Evolutionary conservation across 2,329 filamentous ascomycete genomes (phyloP), one percentile per base, ranked within the genome.

Genomic region (Blastomyces emzantsi): DNA sequence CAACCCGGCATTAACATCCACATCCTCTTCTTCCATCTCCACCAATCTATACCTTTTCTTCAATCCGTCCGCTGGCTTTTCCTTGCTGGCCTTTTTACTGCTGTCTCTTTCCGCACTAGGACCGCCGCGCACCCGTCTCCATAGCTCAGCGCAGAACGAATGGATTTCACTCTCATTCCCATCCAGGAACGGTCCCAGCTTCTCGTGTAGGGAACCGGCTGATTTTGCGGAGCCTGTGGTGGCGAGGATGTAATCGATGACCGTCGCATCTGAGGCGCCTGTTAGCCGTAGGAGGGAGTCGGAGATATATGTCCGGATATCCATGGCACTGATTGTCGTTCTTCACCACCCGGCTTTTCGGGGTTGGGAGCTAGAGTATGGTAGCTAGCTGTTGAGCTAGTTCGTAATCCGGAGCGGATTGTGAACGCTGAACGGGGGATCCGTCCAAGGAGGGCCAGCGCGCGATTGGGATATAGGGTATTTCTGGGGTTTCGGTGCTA

Each of bases 161-260:
- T 73, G 71, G 28, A 84, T 73, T 17, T 82, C 80, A 33, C 73
- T 72, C 22, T 77, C 72, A 49, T 73, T 72, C n/a, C 77, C 78
- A 63, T 84, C 82, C 25, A 85, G 74, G 70, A 85, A 83, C 47
- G 75, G 73, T 13, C 75, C 73, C 8, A 85, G 77, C 67, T 83
- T 83, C 66, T 82, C 81, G 66, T 78, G 74, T 47, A 85, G 73
- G 33, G 78, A 73, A 4, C 72, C 71, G 8, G 77, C 71, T 1
- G 80, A 82, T 68, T 81, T 82, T 54, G 80, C 78, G 28, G 78
- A 77, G 67, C 74, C 75, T 11, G 83, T 82, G 19, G 82, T 83
- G 54, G 81, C 80, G 62, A 83, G 77, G 30, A 85, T 78, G 67
- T 84, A 85, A 73, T 85, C 83, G 65, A 85, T 74, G 60, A 83